Conservation (phyloP, 2,329 filamentous ascomycete genomes). For the Botrytis sinoallii region DNA sequence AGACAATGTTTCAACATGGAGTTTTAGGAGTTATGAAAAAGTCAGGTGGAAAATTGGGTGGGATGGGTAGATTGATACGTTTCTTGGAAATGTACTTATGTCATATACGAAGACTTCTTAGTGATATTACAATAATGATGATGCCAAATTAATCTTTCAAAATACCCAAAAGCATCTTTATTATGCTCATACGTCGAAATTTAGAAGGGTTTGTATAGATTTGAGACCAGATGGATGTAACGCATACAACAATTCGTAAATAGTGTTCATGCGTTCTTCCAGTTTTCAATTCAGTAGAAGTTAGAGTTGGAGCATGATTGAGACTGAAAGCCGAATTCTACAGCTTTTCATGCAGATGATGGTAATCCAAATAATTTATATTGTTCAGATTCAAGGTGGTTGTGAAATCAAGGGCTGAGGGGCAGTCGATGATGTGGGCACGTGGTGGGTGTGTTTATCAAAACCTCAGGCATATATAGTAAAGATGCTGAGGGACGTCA, state of each 20-base stretch:
- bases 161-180: neutral
- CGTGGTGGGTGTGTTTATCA: neutral
- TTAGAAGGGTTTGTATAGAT: neutral
- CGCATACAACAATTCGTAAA: neutral
- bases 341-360: neutral
- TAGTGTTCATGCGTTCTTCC: neutral
- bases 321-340: neutral
- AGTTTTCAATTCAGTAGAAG: neutral
- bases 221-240: neutral
- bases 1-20: neutral
- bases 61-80: neutral
- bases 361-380: neutral
- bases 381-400: neutral
- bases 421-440: neutral
- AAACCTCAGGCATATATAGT: conserved; percentile 1
- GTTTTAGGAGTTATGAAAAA: neutral
- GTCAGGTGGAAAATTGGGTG: neutral
- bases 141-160: neutral
- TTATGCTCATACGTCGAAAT: neutral
- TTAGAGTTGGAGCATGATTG: neutral
- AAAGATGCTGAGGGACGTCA: neutral
- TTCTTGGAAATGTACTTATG: neutral
- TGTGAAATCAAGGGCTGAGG: neutral
- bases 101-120: neutral
- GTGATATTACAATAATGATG: neutral